Evolutionary conservation across 2,329 filamentous ascomycete genomes (phyloP).

Genomic region (Cladosporium sp.): DNA sequence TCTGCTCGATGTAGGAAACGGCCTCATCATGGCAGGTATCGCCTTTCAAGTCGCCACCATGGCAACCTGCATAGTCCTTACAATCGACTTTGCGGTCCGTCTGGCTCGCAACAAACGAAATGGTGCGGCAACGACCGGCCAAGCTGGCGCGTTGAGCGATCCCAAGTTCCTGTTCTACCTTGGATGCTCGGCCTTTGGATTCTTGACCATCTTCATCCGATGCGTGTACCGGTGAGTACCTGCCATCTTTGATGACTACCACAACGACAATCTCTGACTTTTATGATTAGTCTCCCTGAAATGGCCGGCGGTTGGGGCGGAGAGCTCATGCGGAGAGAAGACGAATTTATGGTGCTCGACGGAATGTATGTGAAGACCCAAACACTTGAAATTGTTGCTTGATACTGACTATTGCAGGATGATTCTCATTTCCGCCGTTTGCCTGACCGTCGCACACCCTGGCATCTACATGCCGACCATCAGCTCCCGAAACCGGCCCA

Average conservation of each 20-base stretch:
- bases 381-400: background rate
- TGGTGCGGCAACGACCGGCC: background rate
- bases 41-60: constrained; percentile 42
- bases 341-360: constrained; percentile 45
- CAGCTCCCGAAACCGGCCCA: constrained; percentile 3
- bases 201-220: constrained; percentile 60
- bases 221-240: constrained; percentile 52
- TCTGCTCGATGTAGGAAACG: constrained; percentile 35
- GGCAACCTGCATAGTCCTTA: constrained; percentile 37
- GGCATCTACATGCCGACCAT: constrained; percentile 38
- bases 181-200: constrained; percentile 51
- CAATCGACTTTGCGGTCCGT: constrained; percentile 36
- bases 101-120: constrained; percentile 5
- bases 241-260: no score
- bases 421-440: constrained; percentile 39
- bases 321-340: constrained; percentile 42
- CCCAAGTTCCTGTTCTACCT: constrained; percentile 52
- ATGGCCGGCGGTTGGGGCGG: constrained; percentile 49
- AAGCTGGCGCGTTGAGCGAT: constrained; percentile 12
- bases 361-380: constrained; percentile 24
- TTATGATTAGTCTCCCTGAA: constrained; percentile 39
- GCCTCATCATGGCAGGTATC: constrained; percentile 44
- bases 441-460: constrained; percentile 42
- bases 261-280: constrained; percentile 12
- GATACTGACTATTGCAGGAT: constrained; percentile 32